These are phyloP conservation scores for Aspergillus sp. DNA, from an alignment of 2,329 filamentous ascomycete species.

Conservation along the genomic window DNA sequence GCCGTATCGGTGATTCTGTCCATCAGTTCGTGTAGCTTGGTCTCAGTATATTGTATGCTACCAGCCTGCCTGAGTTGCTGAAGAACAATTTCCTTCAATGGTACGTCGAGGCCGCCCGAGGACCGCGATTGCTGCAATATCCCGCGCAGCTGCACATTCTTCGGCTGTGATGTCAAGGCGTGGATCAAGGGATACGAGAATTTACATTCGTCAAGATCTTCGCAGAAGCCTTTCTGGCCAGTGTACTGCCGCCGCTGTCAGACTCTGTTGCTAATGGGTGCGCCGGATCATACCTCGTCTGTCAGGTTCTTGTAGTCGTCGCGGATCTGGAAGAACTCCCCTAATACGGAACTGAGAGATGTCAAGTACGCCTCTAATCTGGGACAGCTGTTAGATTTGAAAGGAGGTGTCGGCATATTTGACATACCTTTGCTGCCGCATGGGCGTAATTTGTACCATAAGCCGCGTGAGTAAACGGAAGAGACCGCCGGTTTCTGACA, in stretches of 20 bases:
- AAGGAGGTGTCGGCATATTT: background rate
- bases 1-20: background rate
- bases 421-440: conserved; percentile 37
- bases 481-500: too few relatives aligned
- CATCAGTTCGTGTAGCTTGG: background rate
- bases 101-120: background rate
- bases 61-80: background rate
- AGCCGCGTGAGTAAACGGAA: conserved; percentile 85
- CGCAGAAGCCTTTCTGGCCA: conserved; percentile 84
- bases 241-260: conserved; percentile 56
- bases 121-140: conserved; percentile 2
- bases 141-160: background rate
- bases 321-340: conserved; percentile 80
- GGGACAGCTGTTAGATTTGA: background rate
- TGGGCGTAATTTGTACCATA: conserved; percentile 17
- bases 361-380: conserved; percentile 27
- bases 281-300: background rate
- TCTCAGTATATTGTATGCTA: conserved; percentile 4
- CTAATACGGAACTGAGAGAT: conserved; percentile 74
- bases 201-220: conserved; percentile 92
- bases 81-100: conserved; percentile 3
- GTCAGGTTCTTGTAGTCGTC: conserved; percentile 23
- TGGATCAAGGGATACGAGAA: conserved; percentile 94
- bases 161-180: conserved; percentile 58
- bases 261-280: too few relatives aligned